These are phyloP conservation scores for Sarocladiaceae sp. DNA, from an alignment of 2,329 filamentous ascomycete species.

Conservation along the genomic window DNA sequence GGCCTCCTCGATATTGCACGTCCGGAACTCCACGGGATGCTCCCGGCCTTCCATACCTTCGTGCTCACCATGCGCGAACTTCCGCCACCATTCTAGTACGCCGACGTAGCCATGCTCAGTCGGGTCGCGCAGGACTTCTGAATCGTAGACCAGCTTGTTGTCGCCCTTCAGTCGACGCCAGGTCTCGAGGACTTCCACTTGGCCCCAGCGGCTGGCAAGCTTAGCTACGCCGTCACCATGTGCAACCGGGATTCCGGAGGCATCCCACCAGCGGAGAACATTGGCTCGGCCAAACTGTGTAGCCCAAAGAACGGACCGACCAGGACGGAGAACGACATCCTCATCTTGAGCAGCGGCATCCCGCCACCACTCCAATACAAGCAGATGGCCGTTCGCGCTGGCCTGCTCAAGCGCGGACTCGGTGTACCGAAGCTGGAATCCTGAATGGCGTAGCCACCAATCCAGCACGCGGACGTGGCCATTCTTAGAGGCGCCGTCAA, in stretches of 20 bases:
- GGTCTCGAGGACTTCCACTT: constrained; percentile 76
- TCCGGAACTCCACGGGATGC: constrained; percentile 84
- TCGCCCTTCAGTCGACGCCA: constrained; percentile 73
- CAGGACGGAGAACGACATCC: constrained; percentile 65
- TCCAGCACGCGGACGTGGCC: constrained; percentile 83
- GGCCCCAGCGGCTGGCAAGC: constrained; percentile 79
- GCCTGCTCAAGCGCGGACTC: constrained; percentile 86
- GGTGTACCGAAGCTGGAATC: constrained; percentile 77
- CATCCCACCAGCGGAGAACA: constrained; percentile 84
- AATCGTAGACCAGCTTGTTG: constrained; percentile 67
- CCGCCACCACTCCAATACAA: constrained; percentile 92
- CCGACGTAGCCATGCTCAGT: constrained; percentile 82
- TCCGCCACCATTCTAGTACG: constrained; percentile 91
- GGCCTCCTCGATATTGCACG: constrained; percentile 92
- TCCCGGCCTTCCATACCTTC: constrained; percentile 49
- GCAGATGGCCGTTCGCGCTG: constrained; percentile 76
- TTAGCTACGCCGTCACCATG: constrained; percentile 81
- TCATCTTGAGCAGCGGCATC: constrained; percentile 59
- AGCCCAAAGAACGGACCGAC: constrained; percentile 78
- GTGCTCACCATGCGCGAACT: constrained; percentile 54
- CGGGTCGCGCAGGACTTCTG: constrained; percentile 77
- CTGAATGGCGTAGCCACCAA: constrained; percentile 82
- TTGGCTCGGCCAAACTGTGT: constrained; percentile 76
- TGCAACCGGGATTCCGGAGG: constrained; percentile 71
- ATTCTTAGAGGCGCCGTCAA: constrained; percentile 82